A percentile compares a stretch with the other conserved stretches of the same genome.
Evolutionary conservation across 495 filamentous ascomycete genomes (phyloP).

Genomic region (Cryomyces minteri): DNA sequence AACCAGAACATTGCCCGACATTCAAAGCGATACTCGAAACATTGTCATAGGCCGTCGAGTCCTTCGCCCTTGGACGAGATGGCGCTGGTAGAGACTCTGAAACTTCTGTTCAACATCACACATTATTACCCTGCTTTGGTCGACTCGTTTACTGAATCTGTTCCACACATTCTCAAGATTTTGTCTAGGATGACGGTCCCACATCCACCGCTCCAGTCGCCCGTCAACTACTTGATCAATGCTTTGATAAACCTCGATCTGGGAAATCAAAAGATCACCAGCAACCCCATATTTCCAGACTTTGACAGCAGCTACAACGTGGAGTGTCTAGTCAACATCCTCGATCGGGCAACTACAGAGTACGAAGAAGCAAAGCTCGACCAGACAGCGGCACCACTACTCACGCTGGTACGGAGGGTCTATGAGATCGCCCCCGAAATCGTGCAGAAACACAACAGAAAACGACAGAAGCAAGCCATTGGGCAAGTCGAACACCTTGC

Average conservation of each 20-base stretch:
- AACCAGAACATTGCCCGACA: conserved; percentile 18
- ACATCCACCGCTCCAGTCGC: conserved; percentile 36
- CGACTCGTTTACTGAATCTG: conserved; percentile 40
- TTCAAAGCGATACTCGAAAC: conserved; percentile 4
- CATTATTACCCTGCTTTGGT: conserved; percentile 45
- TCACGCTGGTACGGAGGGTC: conserved; percentile 52
- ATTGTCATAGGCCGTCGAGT: conserved; percentile 4
- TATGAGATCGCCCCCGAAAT: conserved; percentile 51
- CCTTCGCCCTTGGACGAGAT: conserved; percentile 51
- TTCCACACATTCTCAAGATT: conserved; percentile 56
- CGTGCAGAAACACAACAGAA: conserved; percentile 43
- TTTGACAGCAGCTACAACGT: conserved; percentile 38
- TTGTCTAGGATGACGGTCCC: conserved; percentile 38
- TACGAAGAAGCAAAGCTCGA: conserved; percentile 55
- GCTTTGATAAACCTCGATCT: conserved; percentile 64
- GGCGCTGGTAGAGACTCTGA: conserved; percentile 68
- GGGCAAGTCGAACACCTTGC: conserved; percentile 52
- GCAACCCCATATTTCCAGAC: conserved; percentile 39
- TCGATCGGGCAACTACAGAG: conserved; percentile 41
- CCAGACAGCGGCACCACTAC: conserved; percentile 42
- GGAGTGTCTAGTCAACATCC: conserved; percentile 53
- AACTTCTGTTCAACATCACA: conserved; percentile 76
- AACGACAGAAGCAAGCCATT: conserved; percentile 61
- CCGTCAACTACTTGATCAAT: conserved; percentile 53
- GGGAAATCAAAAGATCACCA: conserved; percentile 8